Percentiles rank a stretch among this genome's conserved stretches.
Conservation (phyloP, 2,329 filamentous ascomycete genomes). For the Lasiodiplodia sp. region DNA sequence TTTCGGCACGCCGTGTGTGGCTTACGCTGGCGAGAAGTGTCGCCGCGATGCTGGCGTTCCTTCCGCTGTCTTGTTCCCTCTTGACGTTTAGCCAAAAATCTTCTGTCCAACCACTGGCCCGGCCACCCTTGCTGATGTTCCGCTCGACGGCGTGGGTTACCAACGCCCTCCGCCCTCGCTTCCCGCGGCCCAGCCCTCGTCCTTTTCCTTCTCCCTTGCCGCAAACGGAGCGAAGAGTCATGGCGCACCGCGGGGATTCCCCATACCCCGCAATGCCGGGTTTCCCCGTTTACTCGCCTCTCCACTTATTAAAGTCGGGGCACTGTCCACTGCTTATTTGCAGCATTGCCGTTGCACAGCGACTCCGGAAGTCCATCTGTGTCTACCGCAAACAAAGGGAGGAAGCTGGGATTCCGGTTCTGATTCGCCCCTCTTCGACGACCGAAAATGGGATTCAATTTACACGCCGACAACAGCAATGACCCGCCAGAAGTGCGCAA, state of each 20-base stretch:
- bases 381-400: not conserved
- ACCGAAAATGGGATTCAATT: constrained; percentile 37
- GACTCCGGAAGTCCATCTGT: too few relatives aligned
- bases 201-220: not conserved
- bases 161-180: not conserved
- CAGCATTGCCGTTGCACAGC: not conserved
- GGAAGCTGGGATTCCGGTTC: not conserved
- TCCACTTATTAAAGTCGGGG: constrained; percentile 26
- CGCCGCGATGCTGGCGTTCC: constrained; percentile 6
- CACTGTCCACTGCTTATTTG: constrained; percentile 26
- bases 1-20: constrained; percentile 6
- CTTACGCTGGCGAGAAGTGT: not conserved
- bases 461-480: constrained; percentile 43
- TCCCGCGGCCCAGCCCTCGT: not conserved
- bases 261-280: constrained; percentile 9
- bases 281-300: not conserved
- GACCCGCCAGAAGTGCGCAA: constrained; percentile 47
- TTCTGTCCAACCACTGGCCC: not conserved
- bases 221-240: constrained; percentile 14
- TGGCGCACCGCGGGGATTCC: constrained; percentile 8
- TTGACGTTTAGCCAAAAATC: constrained; percentile 7
- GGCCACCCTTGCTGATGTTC: not conserved
- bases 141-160: not conserved
- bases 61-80: constrained; percentile 2
- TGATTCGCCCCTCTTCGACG: not conserved